phyloP scores from a whole-genome alignment of 164 flowering plant species.

The Berberis thunbergii region DNA sequence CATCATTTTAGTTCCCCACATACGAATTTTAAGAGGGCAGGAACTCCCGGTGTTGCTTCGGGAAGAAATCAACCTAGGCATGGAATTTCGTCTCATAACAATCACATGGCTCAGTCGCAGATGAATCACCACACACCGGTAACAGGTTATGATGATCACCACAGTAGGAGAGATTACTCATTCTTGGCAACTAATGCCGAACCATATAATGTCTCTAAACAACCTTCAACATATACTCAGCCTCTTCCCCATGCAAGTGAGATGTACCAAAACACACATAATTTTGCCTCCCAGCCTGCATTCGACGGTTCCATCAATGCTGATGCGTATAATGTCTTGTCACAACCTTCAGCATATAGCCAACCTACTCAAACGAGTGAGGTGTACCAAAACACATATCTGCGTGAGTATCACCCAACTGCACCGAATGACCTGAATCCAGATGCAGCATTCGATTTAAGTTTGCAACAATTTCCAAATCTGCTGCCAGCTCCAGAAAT shows the following conservation, averaged over 20 bases:
- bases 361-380: neutral
- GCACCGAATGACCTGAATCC: conserved; percentile 4
- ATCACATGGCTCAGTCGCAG: conserved; percentile 9
- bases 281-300: neutral
- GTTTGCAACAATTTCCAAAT: conserved; percentile 9
- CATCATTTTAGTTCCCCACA: conserved; percentile 15
- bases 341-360: neutral
- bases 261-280: neutral
- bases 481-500: conserved; percentile 12
- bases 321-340: neutral
- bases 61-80: conserved; percentile 8
- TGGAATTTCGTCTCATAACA: conserved; percentile 9
- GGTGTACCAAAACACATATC: neutral
- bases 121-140: conserved; percentile 3
- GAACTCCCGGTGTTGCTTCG: conserved; percentile 10
- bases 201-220: conserved; percentile 1
- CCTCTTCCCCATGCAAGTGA: neutral
- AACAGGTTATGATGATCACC: conserved; percentile 2
- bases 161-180: neutral
- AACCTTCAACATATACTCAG: neutral
- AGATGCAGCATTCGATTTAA: conserved; percentile 1
- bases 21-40: conserved; percentile 23
- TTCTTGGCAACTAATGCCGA: neutral
- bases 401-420: neutral
- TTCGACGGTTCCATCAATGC: neutral